phyloP scores from a whole-genome alignment of 352 stramenopile species.

The Poterioochromonas sp. region DNA sequence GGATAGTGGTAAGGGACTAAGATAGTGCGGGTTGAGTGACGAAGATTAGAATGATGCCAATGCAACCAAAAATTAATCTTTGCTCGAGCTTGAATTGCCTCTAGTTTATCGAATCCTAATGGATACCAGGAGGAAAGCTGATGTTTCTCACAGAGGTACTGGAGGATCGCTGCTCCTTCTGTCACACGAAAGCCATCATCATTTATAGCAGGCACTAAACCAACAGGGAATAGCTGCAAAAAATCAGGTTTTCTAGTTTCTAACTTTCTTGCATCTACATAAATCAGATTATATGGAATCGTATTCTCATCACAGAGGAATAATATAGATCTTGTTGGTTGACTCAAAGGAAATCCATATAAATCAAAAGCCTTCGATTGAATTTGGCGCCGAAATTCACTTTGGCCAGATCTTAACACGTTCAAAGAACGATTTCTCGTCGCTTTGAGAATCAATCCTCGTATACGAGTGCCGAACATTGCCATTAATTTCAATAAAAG shows the following conservation, averaged over 20 bases:
- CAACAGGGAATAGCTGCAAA: neutral
- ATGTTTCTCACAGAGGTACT: neutral
- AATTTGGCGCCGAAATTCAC: no score
- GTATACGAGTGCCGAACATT: no score
- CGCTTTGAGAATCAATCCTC: no score
- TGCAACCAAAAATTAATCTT: slow-evolving; percentile 7
- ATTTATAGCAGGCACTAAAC: neutral
- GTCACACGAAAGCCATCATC: neutral
- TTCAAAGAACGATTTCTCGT: no score
- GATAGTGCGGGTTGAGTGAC: neutral
- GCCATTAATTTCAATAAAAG: no score
- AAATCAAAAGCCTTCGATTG: no score
- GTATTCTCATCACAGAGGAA: neutral
- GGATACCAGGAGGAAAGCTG: neutral
- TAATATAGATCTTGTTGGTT: neutral
- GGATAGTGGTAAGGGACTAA: neutral
- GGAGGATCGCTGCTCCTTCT: neutral
- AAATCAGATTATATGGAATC: neutral
- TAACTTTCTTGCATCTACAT: neutral
- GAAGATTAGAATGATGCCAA: neutral
- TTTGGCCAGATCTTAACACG: no score
- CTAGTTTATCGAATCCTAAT: no score
- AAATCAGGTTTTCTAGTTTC: slow-evolving; percentile 17
- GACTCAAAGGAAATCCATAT: neutral
- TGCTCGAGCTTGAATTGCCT: neutral